Base-by-base conservation (phyloP, 371 early-diverging fungal genomes). In the Dichotomocladium elegans region DNA sequence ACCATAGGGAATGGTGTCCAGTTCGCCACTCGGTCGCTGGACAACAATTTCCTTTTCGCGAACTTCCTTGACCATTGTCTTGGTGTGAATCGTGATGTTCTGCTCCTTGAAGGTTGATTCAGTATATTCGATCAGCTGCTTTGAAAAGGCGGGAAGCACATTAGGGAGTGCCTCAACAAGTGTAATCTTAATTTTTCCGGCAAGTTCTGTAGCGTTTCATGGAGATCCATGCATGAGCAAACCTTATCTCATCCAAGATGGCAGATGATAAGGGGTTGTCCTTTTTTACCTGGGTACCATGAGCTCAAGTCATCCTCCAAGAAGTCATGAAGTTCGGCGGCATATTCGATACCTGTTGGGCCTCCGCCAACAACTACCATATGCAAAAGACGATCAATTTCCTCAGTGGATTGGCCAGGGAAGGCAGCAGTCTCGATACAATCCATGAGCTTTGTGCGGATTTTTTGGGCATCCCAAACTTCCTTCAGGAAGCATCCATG, bases 311-410 rank as follows among this genome's bases (percentile, higher is more conserved):
- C 95, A 47, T 93, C 93, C 41, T 79, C 67, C 58, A 96, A 62
- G 60, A 94, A 94, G 74, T 96, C 97, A 61, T 93, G 87, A 28
- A 96, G 78, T 75, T 95, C 97, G 11, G 91, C 95, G 4, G 95
- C 95, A 58, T 92, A 94, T 64, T 96, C 97, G 27, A 94, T 88
- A 48, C 97, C 97, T 0, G 97, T 94, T 7, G 97, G 95, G 7
- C 97, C 97, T 40, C 95, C 97, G 31, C 97, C 97, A 4, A 94
- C 94, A n/a, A 96, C 94, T 1, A 93, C 94, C 89, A 96, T 90
- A 64, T 91, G 89, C 62, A 96, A 71, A 47, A 95, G 63, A n/a
- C 94, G 84, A 15, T 91, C 80, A 45, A 85, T 71, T 64, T 95
- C 92, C 29, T 89, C 86, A 19, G 85, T 61, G 0, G 81, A 54